phyloP scores from a whole-genome alignment of 352 stramenopile species.

The Pythium myriotylum region DNA sequence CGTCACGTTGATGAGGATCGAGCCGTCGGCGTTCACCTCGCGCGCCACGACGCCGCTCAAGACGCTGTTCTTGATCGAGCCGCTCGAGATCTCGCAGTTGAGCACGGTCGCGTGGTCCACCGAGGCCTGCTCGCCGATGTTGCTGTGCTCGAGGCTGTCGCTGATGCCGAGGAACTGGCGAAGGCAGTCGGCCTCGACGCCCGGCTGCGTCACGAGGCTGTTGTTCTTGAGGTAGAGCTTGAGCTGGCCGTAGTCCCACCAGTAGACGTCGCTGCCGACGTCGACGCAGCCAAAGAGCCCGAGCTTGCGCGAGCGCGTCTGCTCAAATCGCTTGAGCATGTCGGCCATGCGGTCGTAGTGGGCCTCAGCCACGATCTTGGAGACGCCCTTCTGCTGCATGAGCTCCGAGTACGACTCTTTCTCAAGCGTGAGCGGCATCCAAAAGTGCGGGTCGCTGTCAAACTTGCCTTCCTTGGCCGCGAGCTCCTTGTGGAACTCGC shows the following conservation, averaged over 20 bases:
- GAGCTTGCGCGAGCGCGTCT: slow-evolving; percentile 57
- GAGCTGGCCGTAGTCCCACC: slow-evolving; percentile 99
- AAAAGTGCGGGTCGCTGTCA: slow-evolving; percentile 98
- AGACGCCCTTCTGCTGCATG: slow-evolving; percentile 95
- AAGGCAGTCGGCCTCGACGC: slow-evolving; percentile 80
- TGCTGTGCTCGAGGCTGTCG: slow-evolving; percentile 79
- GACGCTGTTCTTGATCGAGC: slow-evolving; percentile 77
- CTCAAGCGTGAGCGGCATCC: slow-evolving; percentile 97
- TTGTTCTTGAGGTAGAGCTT: slow-evolving; percentile 99
- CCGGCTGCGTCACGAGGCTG: slow-evolving; percentile 89
- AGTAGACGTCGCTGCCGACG: slow-evolving; percentile 96
- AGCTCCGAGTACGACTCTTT: slow-evolving; percentile 91
- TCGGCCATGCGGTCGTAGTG: slow-evolving; percentile 93
- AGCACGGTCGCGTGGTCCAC: slow-evolving; percentile 76
- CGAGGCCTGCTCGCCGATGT: slow-evolving; percentile 52
- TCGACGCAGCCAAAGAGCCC: slow-evolving; percentile 97
- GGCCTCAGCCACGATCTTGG: slow-evolving; percentile 55
- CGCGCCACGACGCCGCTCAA: slow-evolving; percentile 90
- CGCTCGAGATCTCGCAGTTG: slow-evolving; percentile 75
- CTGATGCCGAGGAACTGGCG: slow-evolving; percentile 81
- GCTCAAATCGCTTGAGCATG: slow-evolving; percentile 90
- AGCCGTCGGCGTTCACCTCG: slow-evolving; percentile 92
- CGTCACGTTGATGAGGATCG: slow-evolving; percentile 98
- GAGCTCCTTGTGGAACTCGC: slow-evolving; percentile 93
- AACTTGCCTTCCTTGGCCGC: slow-evolving; percentile 92